Percentiles rank a stretch among this genome's conserved stretches.
These are phyloP conservation scores for Candida anutae DNA, from an alignment of 1,139 yeast genomes.

Conservation along the genomic window DNA sequence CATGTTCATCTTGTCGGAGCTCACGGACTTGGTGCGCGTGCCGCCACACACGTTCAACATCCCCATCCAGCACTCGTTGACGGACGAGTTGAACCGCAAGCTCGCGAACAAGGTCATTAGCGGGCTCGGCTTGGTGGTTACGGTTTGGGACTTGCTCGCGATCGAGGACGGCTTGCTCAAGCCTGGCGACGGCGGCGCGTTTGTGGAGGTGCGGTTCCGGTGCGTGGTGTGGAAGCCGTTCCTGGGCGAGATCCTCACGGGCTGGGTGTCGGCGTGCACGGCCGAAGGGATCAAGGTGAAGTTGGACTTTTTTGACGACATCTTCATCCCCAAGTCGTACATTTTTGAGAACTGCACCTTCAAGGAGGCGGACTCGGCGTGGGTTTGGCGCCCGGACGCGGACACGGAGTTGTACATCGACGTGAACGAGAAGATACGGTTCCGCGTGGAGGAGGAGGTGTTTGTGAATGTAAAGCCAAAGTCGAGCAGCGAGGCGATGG, in stretches of 20 bases:
- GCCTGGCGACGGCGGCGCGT: conserved; percentile 96
- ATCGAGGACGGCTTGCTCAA: conserved; percentile 82
- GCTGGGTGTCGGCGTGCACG: conserved; percentile 86
- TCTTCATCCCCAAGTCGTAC: conserved; percentile 75
- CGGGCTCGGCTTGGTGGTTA: conserved; percentile 74
- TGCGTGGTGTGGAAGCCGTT: conserved; percentile 86
- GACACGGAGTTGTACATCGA: conserved; percentile 75
- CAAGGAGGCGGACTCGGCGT: conserved; percentile 73
- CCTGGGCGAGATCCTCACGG: conserved; percentile 87
- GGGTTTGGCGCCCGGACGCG: conserved; percentile 85
- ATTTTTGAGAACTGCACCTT: conserved; percentile 74
- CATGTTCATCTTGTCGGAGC: conserved; percentile 80
- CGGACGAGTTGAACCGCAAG: conserved; percentile 75
- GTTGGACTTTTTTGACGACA: conserved; percentile 86
- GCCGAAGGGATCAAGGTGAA: conserved; percentile 79
- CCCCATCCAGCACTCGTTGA: conserved; percentile 63
- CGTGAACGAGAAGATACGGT: conserved; percentile 82
- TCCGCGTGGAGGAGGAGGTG: conserved; percentile 82
- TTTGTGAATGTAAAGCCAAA: conserved; percentile 78
- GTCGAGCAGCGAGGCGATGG: conserved; percentile 46
- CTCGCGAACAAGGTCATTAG: conserved; percentile 79
- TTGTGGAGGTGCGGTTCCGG: conserved; percentile 66
- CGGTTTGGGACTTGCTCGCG: conserved; percentile 74
- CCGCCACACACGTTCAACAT: conserved; percentile 79
- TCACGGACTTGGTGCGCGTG: conserved; percentile 77